Conservation (phyloP, 768 basidiomycete genomes). For the Suillus subalutaceus region DNA sequence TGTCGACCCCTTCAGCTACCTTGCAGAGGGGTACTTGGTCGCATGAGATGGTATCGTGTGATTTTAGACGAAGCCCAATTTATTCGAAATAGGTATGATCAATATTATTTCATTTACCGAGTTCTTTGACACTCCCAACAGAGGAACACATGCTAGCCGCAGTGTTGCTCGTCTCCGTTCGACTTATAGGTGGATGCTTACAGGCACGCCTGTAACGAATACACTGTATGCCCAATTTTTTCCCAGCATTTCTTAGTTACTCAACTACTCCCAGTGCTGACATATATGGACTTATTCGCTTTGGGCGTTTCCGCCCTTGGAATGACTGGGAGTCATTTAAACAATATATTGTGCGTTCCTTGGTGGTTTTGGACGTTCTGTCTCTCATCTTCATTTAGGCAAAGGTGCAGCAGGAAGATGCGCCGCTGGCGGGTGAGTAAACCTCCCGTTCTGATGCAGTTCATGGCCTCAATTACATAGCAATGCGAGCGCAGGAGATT, state of each 20-base stretch:
- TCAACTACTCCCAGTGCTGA: slow-evolving; percentile 45
- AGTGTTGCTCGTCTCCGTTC: slow-evolving; percentile 62
- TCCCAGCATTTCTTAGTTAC: neutral
- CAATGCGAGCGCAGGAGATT: slow-evolving; percentile 66
- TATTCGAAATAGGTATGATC: slow-evolving; percentile 60
- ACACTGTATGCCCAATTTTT: slow-evolving; percentile 47
- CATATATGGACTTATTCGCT: slow-evolving; percentile 71
- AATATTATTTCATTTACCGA: slow-evolving; percentile 3
- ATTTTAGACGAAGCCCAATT: slow-evolving; percentile 82
- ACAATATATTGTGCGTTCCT: slow-evolving; percentile 47
- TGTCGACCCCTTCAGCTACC: neutral
- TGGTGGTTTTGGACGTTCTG: neutral
- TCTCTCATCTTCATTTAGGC: slow-evolving; percentile 35
- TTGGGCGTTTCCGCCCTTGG: slow-evolving; percentile 69
- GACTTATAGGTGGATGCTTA: slow-evolving; percentile 78
- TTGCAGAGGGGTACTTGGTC: slow-evolving; percentile 60
- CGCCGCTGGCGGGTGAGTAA: slow-evolving; percentile 58
- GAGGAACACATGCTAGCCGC: slow-evolving; percentile 58
- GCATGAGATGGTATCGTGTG: slow-evolving; percentile 66
- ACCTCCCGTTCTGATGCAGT: neutral
- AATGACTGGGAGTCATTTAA: slow-evolving; percentile 76
- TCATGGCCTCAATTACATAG: slow-evolving; percentile 22
- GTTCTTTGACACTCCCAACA: slow-evolving; percentile 21
- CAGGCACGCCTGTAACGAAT: slow-evolving; percentile 77
- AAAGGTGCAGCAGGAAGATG: slow-evolving; percentile 55